Percentiles rank a stretch among this genome's conserved stretches.
Evolutionary conservation across 495 filamentous ascomycete genomes (phyloP).

Genomic region (Parmelia sp.): DNA sequence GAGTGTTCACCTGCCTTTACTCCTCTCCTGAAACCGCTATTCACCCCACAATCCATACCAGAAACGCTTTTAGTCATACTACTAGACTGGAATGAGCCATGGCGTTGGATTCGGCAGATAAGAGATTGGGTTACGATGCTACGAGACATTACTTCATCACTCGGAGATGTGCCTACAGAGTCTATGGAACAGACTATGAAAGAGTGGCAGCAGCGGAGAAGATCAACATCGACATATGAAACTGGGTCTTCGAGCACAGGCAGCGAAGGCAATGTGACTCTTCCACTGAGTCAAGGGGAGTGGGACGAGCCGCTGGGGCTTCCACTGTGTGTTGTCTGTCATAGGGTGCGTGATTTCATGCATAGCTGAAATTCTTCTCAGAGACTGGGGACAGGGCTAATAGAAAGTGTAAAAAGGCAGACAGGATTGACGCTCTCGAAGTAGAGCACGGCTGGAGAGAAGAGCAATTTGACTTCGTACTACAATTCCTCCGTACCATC

Average conservation of each 20-base stretch:
- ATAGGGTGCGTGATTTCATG: constrained; percentile 59
- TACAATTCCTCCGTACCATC: constrained; percentile 81
- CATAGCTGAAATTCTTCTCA: neutral
- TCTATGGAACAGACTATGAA: constrained; percentile 79
- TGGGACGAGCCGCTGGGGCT: constrained; percentile 89
- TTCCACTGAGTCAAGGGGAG: constrained; percentile 83
- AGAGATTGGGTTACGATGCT: constrained; percentile 82
- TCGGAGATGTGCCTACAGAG: constrained; percentile 70
- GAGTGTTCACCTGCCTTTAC: constrained; percentile 77
- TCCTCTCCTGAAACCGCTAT: constrained; percentile 73
- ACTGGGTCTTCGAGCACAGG: constrained; percentile 29
- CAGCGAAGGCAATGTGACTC: constrained; percentile 54
- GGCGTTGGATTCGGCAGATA: constrained; percentile 83
- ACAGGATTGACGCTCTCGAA: constrained; percentile 82
- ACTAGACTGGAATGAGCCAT: constrained; percentile 87
- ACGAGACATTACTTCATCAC: constrained; percentile 62
- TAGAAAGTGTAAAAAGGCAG: constrained; percentile 50
- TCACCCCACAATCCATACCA: constrained; percentile 78
- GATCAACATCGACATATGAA: constrained; percentile 30
- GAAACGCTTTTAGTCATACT: constrained; percentile 84
- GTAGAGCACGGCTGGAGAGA: constrained; percentile 86
- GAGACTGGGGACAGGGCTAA: neutral
- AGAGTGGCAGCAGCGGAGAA: constrained; percentile 48
- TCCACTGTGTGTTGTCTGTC: constrained; percentile 86
- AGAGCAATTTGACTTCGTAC: constrained; percentile 85